These are phyloP conservation scores for Zygotorulaspora danielsina DNA, from an alignment of 805 yeast genomes.

Conservation along the genomic window DNA sequence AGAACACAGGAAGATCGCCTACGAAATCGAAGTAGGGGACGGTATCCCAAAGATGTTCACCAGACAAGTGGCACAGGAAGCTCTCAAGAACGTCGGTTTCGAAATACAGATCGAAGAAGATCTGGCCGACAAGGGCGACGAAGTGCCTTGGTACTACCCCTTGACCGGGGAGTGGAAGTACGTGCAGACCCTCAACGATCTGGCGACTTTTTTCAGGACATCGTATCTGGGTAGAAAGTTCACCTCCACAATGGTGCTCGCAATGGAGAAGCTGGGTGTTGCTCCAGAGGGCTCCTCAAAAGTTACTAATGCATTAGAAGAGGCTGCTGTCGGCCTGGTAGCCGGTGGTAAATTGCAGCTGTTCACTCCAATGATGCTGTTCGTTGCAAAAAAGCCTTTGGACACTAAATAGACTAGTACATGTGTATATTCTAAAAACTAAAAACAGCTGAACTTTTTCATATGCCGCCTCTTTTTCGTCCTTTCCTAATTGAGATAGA, in stretches of 20 bases:
- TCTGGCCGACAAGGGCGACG: slow-evolving; percentile 76
- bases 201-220: slow-evolving; percentile 83
- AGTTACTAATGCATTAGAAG: slow-evolving; percentile 91
- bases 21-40: slow-evolving; percentile 97
- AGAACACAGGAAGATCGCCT: slow-evolving; percentile 90
- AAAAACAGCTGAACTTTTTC: no score
- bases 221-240: slow-evolving; percentile 78
- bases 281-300: slow-evolving; percentile 91
- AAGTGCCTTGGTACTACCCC: slow-evolving; percentile 97
- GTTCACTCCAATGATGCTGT: slow-evolving; percentile 98
- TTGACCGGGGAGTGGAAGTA: slow-evolving; percentile 90
- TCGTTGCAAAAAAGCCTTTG: slow-evolving; percentile 76
- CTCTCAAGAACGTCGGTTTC: slow-evolving; percentile 83
- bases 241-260: slow-evolving; percentile 74
- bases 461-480: no score
- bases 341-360: slow-evolving; percentile 86
- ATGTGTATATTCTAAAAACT: slow-evolving; percentile 1
- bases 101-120: slow-evolving; percentile 71
- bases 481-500: no score
- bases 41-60: slow-evolving; percentile 97
- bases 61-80: slow-evolving; percentile 80
- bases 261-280: slow-evolving; percentile 77
- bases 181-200: slow-evolving; percentile 72
- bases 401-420: slow-evolving; percentile 4
- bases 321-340: slow-evolving; percentile 93